These are phyloP conservation scores for Cutaneotrichosporon sp. DNA, from an alignment of 1,284 basidiomycete species.

Conservation along the genomic window DNA sequence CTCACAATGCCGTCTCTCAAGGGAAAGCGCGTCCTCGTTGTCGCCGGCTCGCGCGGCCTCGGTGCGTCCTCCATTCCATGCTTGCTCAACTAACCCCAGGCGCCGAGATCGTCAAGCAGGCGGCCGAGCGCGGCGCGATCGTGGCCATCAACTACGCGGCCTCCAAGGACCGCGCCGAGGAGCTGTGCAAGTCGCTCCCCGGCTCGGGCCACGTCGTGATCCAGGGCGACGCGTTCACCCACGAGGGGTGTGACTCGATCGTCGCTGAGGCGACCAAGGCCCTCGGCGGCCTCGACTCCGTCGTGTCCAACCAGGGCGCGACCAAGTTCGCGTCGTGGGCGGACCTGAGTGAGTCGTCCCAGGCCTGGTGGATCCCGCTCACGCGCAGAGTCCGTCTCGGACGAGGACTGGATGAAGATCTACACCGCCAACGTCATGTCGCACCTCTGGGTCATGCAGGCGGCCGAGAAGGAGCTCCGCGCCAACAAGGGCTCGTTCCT, in stretches of 20 bases:
- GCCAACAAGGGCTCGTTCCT: conserved; percentile 26
- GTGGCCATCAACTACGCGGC: conserved; percentile 33
- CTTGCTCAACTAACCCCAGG: conserved; percentile 14
- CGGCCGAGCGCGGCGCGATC: conserved; percentile 24
- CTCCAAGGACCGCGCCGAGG: conserved; percentile 26
- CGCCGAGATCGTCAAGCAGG: conserved; percentile 24
- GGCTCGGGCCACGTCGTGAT: conserved; percentile 27
- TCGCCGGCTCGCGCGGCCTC: conserved; percentile 31
- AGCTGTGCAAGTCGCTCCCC: conserved; percentile 19
- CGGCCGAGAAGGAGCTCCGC: conserved; percentile 24
- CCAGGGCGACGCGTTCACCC: conserved; percentile 30
- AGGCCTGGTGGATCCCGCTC: too few species aligned
- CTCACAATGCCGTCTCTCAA: conserved; percentile 20
- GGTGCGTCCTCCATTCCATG: conserved; percentile 14
- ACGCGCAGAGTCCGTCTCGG: conserved; percentile 24
- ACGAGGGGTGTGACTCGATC: conserved; percentile 22
- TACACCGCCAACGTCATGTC: conserved; percentile 29
- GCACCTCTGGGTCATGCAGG: conserved; percentile 34
- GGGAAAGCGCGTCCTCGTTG: conserved; percentile 31
- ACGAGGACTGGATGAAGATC: conserved; percentile 31
- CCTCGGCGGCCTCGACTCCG: conserved; percentile 30
- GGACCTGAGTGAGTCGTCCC: conserved; percentile 32
- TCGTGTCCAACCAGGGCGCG: conserved; percentile 31
- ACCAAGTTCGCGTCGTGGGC: conserved; percentile 29
- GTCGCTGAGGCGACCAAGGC: conserved; percentile 17